Conservation (phyloP, 1,139 yeast genomes). For the Yamadazyma oceani region DNA sequence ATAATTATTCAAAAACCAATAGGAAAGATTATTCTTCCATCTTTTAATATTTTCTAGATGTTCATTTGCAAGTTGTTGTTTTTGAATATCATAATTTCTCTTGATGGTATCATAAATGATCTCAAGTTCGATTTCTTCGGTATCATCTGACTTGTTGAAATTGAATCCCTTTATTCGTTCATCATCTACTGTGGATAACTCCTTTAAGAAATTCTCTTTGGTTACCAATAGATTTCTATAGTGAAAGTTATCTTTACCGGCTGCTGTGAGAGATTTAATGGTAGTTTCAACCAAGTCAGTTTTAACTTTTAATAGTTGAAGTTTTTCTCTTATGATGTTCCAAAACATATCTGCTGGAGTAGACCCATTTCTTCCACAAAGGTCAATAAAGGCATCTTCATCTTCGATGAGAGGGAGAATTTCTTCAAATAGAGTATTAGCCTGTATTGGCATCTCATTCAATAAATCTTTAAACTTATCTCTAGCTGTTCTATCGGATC, state of each 20-base stretch:
- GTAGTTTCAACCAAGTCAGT: constrained; percentile 59
- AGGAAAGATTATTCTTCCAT: constrained; percentile 6
- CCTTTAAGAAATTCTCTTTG: constrained; percentile 21
- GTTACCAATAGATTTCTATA: constrained; percentile 18
- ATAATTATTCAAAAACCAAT: constrained; percentile 15
- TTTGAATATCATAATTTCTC: constrained; percentile 22
- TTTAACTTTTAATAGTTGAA: constrained; percentile 54
- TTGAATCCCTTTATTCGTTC: constrained; percentile 25
- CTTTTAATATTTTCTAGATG: constrained; percentile 3
- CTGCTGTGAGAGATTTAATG: constrained; percentile 33
- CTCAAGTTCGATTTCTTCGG: constrained; percentile 22
- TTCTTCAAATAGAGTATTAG: constrained; percentile 62
- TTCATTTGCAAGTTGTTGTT: constrained; percentile 13
- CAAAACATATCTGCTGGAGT: constrained; percentile 75
- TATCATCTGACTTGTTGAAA: constrained; percentile 13
- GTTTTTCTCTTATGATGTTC: constrained; percentile 70
- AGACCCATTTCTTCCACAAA: constrained; percentile 82
- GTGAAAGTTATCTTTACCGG: constrained; percentile 12
- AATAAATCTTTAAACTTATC: constrained; percentile 54
- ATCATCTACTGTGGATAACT: constrained; percentile 23
- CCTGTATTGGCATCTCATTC: constrained; percentile 42
- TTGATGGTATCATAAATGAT: constrained; percentile 28
- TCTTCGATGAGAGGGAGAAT: constrained; percentile 52
- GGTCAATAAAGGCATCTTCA: constrained; percentile 56
- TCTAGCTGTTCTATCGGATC: constrained; percentile 66